These are phyloP conservation scores for Fusarium austroafricanum DNA, from an alignment of 2,329 filamentous ascomycete genomes.

Conservation along the genomic window DNA sequence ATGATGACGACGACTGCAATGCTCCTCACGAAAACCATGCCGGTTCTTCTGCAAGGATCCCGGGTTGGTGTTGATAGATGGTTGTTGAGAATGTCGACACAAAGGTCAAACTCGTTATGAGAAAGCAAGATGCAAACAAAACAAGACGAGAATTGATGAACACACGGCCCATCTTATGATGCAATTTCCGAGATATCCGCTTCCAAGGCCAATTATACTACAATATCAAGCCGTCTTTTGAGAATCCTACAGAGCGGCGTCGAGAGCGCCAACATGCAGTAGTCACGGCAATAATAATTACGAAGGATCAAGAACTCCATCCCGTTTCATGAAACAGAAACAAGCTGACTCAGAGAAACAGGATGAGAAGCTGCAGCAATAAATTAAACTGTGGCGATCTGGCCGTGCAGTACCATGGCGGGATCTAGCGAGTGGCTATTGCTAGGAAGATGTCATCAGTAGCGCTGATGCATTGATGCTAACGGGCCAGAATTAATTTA, in stretches of 20 bases:
- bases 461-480: conserved; percentile 24
- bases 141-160: not conserved
- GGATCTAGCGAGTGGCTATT: conserved; percentile 9
- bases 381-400: conserved; percentile 17
- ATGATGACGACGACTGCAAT: not conserved
- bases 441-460: conserved; percentile 1
- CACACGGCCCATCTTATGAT: not conserved
- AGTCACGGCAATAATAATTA: conserved; percentile 10
- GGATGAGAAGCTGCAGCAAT: conserved; percentile 12
- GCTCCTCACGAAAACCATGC: not conserved
- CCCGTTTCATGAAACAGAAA: conserved; percentile 38
- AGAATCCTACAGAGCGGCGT: not conserved
- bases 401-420: conserved; percentile 17
- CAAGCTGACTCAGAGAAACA: conserved; percentile 27
- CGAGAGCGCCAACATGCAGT: not conserved
- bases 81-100: not conserved
- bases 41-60: not conserved
- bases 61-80: not conserved
- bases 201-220: not conserved
- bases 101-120: not conserved
- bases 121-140: not conserved
- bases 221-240: not conserved
- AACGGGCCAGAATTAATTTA: conserved; percentile 24
- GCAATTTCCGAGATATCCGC: conserved; percentile 10
- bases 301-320: conserved; percentile 17